These are phyloP conservation scores for Calocera cornea DNA, from an alignment of 768 basidiomycete species.

Conservation along the genomic window DNA sequence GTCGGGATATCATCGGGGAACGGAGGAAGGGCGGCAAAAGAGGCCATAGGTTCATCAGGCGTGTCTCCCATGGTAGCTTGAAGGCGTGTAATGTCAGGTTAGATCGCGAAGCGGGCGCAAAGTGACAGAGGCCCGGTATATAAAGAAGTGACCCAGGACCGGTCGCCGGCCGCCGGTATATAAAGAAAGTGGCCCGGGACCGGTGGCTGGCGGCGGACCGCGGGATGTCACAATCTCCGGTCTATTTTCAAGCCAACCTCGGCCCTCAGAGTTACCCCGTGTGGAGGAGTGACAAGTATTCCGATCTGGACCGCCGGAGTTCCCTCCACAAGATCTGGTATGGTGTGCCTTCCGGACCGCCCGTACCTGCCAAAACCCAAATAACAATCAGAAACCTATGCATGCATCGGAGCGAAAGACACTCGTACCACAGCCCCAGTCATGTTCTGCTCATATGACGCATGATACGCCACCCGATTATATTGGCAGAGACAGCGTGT, in stretches of 20 bases:
- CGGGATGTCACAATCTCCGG: no score
- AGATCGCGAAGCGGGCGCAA: background rate
- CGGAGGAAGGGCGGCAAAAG: background rate
- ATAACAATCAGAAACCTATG: no score
- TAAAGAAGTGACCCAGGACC: background rate
- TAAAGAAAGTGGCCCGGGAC: background rate
- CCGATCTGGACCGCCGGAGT: background rate
- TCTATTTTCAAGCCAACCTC: background rate
- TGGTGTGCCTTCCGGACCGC: background rate
- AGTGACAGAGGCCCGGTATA: background rate
- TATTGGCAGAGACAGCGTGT: no score
- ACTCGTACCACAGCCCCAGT: no score
- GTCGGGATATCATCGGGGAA: slow-evolving; percentile 2
- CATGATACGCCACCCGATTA: no score
- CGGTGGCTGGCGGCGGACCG: no score
- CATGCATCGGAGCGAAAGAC: no score
- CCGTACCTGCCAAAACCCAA: no score
- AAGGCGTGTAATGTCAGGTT: background rate
- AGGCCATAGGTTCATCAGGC: background rate
- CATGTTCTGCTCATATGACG: no score
- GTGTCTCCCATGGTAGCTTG: background rate
- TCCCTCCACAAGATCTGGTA: background rate
- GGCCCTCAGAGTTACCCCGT: background rate
- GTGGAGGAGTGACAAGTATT: background rate
- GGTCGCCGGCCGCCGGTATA: background rate